Conservation (phyloP, 768 basidiomycete species). For the Sutorius australiensis region DNA sequence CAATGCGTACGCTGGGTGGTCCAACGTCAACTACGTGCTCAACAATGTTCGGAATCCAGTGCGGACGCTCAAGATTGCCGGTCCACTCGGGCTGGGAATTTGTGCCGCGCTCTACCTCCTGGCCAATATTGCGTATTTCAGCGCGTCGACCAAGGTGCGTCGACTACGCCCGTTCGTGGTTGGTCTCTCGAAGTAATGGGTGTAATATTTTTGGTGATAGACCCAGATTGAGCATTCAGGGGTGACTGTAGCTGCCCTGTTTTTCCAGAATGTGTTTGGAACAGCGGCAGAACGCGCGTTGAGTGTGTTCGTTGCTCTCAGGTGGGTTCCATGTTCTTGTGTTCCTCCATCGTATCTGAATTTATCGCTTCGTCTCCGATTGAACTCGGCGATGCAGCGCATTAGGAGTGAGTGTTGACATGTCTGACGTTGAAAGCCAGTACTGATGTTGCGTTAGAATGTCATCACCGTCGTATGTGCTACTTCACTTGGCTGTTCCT, state of each 20-base stretch:
- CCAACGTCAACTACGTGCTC: slow-evolving; percentile 53
- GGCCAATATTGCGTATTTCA: slow-evolving; percentile 57
- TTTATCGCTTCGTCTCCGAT: background rate
- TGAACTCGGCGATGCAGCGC: slow-evolving; percentile 27
- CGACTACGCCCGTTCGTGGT: no score
- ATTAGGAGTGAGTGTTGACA: slow-evolving; percentile 28
- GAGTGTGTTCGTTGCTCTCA: slow-evolving; percentile 55
- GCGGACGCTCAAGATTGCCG: slow-evolving; percentile 59
- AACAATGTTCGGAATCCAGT: slow-evolving; percentile 60
- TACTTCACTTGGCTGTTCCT: background rate
- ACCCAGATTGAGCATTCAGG: slow-evolving; percentile 45
- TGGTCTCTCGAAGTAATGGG: background rate
- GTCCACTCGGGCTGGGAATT: slow-evolving; percentile 53
- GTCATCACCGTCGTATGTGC: slow-evolving; percentile 32
- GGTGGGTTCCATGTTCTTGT: slow-evolving; percentile 29
- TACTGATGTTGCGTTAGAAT: slow-evolving; percentile 20
- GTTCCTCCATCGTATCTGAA: background rate
- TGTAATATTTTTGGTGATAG: slow-evolving; percentile 12
- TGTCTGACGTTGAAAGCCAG: background rate
- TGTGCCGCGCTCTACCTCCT: slow-evolving; percentile 51
- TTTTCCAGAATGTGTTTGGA: slow-evolving; percentile 60
- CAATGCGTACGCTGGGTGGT: slow-evolving; percentile 50
- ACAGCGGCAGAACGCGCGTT: slow-evolving; percentile 47
- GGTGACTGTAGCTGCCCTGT: slow-evolving; percentile 56
- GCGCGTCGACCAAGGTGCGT: slow-evolving; percentile 29